A percentile compares a stretch with the other conserved stretches of the same genome.
These are phyloP conservation scores for Colletotrichum cuscutae DNA, from an alignment of 2,329 filamentous ascomycete species.

Conservation along the genomic window DNA sequence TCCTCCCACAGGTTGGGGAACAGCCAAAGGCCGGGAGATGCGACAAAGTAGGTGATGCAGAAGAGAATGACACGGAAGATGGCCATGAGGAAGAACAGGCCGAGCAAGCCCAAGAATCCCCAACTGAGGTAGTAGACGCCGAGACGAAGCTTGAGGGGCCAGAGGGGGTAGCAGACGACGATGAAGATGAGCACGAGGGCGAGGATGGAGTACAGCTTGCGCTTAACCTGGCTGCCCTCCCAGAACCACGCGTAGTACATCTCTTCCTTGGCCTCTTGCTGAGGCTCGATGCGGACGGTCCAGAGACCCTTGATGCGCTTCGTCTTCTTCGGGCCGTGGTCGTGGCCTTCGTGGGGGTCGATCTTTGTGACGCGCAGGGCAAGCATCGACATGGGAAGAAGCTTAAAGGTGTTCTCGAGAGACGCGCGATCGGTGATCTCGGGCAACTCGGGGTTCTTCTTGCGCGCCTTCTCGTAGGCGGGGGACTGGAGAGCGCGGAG, in stretches of 20 bases:
- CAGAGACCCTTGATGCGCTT: slow-evolving; percentile 96
- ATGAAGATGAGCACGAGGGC: slow-evolving; percentile 87
- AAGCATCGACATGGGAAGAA: slow-evolving; percentile 92
- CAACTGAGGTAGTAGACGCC: slow-evolving; percentile 98
- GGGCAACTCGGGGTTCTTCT: slow-evolving; percentile 90
- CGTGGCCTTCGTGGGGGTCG: slow-evolving; percentile 80
- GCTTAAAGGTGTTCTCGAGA: slow-evolving; percentile 93
- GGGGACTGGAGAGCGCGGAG: slow-evolving; percentile 90
- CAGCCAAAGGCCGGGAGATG: slow-evolving; percentile 92
- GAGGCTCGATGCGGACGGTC: slow-evolving; percentile 95
- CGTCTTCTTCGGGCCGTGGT: slow-evolving; percentile 75
- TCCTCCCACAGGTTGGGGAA: slow-evolving; percentile 99
- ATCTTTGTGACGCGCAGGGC: slow-evolving; percentile 89
- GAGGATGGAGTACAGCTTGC: slow-evolving; percentile 88
- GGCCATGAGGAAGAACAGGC: slow-evolving; percentile 96
- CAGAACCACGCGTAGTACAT: slow-evolving; percentile 98
- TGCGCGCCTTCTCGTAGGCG: slow-evolving; percentile 87
- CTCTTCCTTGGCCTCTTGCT: slow-evolving; percentile 88
- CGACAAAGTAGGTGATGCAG: slow-evolving; percentile 86
- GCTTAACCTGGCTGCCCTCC: slow-evolving; percentile 93
- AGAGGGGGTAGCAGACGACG: slow-evolving; percentile 93
- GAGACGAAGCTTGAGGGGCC: slow-evolving; percentile 89
- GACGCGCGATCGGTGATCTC: slow-evolving; percentile 88
- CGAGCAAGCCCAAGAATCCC: slow-evolving; percentile 89
- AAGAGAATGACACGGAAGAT: slow-evolving; percentile 97